Base-by-base conservation (phyloP, 202 grass and related monocot species). In the Miscanthus sacchariflorus region DNA sequence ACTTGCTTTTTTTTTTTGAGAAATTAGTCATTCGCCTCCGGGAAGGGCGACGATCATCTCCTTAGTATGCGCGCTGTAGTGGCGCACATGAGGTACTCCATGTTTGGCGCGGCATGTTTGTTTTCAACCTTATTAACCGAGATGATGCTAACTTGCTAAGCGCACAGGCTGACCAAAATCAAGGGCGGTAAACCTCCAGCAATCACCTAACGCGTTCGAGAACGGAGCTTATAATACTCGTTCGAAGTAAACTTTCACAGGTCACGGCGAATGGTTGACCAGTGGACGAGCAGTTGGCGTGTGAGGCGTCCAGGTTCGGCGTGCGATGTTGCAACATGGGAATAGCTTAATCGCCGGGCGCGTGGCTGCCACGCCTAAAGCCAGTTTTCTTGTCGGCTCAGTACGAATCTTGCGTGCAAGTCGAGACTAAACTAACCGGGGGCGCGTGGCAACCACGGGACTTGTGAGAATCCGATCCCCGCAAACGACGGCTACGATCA, bases 381-480 rank as follows among this genome's bases (percentile, higher is more conserved):
- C 21, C 12, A 33, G 9, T 78, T 30, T 56, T 83, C 8, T 56
- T 72, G 44, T 28, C 49, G 66, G 24, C 13, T 5, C 1, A 23
- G 25, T 5, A 71, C 74, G 66, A 86, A 69, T 83, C 48, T 75
- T 64, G 3, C 82, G 79, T 2, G 42, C 27, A 42, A 36, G 33
- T 27, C 23, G 64, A 17, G 48, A 77, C 73, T 88, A 72, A 88
- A 71, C 61, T 81, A 91, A 58, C 21, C 27, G 18, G 50, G 78
- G 81, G 81, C 93, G 87, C 82, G 90, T 92, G 85, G 84, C 81
- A 19, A 45, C 81, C 90, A 90, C 81, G 64, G 44, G 76, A 74
- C 59, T 63, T 24, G 8, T 8, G 23, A 4, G 24, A 15, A 70
- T 59, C 27, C 46, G 25, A 11, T 12, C 21, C 13, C 12, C 72